Evolutionary conservation across 2,329 filamentous ascomycete genomes (phyloP).

Genomic region (Cercospora zeae-maydis): DNA sequence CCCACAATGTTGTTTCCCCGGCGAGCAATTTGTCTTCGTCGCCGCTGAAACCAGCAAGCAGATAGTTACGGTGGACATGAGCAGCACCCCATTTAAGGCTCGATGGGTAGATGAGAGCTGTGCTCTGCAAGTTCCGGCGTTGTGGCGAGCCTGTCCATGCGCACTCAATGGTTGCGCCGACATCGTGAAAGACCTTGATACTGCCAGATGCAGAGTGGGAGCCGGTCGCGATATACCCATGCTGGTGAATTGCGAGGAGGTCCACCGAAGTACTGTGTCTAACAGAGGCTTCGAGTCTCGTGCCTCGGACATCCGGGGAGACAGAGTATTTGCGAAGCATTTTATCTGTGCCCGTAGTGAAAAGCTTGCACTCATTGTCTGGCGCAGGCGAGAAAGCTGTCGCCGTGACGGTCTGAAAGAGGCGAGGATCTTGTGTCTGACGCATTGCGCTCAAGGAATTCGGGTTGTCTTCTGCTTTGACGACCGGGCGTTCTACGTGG

Average conservation of each 20-base stretch:
- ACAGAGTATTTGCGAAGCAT: constrained; percentile 42
- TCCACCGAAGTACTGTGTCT: constrained; percentile 50
- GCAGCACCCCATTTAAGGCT: constrained; percentile 49
- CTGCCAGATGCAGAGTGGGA: constrained; percentile 18
- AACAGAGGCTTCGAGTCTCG: constrained; percentile 30
- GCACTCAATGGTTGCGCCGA: neutral
- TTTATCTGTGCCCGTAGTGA: constrained; percentile 53
- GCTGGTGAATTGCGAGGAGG: constrained; percentile 43
- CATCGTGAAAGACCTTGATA: constrained; percentile 24
- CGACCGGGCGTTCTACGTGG: constrained; percentile 42
- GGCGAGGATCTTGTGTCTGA: constrained; percentile 48
- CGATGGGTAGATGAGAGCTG: constrained; percentile 40
- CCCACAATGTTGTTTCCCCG: constrained; percentile 56
- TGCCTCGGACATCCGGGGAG: neutral
- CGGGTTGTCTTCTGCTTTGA: constrained; percentile 36
- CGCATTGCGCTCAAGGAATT: constrained; percentile 48
- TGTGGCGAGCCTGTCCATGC: constrained; percentile 21
- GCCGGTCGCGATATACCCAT: constrained; percentile 25
- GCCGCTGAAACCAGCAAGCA: constrained; percentile 54
- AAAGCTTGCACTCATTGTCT: constrained; percentile 17
- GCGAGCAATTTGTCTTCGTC: constrained; percentile 40
- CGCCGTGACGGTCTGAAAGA: constrained; percentile 56
- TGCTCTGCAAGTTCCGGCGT: constrained; percentile 27
- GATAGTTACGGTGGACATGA: constrained; percentile 38
- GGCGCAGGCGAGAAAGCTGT: constrained; percentile 50